Percentiles rank a stretch among this genome's conserved stretches.
Conservation (phyloP, 2,329 filamentous ascomycete species). For the Penicillium fuscoglaucum region DNA sequence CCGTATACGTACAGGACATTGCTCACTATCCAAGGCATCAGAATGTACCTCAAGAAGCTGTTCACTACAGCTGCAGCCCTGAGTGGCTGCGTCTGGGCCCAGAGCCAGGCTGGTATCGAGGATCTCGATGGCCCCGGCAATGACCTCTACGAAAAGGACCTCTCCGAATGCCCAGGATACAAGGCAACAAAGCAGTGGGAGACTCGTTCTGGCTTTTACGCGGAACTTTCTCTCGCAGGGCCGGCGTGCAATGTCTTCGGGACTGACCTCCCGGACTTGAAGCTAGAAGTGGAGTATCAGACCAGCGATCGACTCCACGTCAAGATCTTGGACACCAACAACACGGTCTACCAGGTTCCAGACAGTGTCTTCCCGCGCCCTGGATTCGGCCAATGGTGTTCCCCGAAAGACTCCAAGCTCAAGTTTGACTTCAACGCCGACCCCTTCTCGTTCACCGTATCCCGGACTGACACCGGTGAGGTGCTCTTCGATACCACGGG, state of each 20-base stretch:
- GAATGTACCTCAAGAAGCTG: constrained; percentile 18
- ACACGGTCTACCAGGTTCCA: constrained; percentile 14
- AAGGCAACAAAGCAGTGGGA: constrained; percentile 13
- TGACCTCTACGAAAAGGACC: constrained; percentile 51
- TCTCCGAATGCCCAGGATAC: constrained; percentile 12
- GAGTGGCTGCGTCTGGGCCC: constrained; percentile 12
- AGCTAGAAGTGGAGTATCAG: constrained; percentile 58
- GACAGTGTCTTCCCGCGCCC: constrained; percentile 25
- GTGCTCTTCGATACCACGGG: constrained; percentile 64
- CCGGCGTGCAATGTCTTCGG: constrained; percentile 59
- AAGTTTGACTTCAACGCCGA: constrained; percentile 14
- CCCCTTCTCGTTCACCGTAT: constrained; percentile 64
- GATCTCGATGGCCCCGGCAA: constrained; percentile 18
- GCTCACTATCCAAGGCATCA: background rate
- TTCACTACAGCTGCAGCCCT: constrained; percentile 13
- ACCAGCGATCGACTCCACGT: constrained; percentile 60
- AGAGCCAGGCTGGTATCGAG: constrained; percentile 29
- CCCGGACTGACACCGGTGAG: constrained; percentile 17
- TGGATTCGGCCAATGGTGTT: constrained; percentile 12
- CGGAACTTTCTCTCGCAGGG: constrained; percentile 67
- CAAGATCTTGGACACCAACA: constrained; percentile 15
- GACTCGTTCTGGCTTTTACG: constrained; percentile 33
- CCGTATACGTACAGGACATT: no score
- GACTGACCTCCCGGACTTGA: constrained; percentile 54
- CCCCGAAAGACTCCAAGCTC: constrained; percentile 8